Evolutionary conservation across 2,329 filamentous ascomycete genomes (phyloP), one percentile per base, ranked within the genome.

Genomic region (Calonectria crousiana): DNA sequence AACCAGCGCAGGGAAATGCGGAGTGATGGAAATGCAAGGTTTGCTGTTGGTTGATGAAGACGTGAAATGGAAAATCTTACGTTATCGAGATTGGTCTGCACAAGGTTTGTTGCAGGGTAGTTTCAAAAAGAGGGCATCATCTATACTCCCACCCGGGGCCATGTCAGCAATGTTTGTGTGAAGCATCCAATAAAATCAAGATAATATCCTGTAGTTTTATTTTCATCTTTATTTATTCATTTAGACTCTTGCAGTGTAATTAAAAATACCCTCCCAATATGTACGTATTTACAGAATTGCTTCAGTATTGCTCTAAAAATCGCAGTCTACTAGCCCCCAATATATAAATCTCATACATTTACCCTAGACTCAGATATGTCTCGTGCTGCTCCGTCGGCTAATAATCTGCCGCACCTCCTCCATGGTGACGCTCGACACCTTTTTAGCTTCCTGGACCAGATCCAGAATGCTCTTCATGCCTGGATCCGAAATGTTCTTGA

Each of bases 401-500:
- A 68, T 68, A 34, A 68, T 68, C 38, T 60, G 51, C 28, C 66
- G 52, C 51, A 68, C 38, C 23, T 53, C 28, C 2, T 68, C 26
- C 66, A 68, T 68, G 11, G 66, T 56, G 52, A 68, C 47, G 28
- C 36, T 56, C 14, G 66, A n/a, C 28, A 68, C 26, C 20, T 10
- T 32, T 62, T 67, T 78, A 38, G 76, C 76, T 70, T 71, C 62
- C 20, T 65, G 23, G 0, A 72, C 38, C 3, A 72, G 38, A 26
- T 72, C 56, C 26, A 74, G 66, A 0, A 75, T 53, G 10, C 75
- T 67, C 67, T 74, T 78, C 52, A 78, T 77, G 68, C 69, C 75
- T 65, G 76, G 70, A 23, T 78, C 77, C 41, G 77, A 78, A 70
- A 78, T 76, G 69, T 26, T 76, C 53, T 49, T 72, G 64, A 71